Base-by-base conservation (phyloP, 257 asterid species). In the Penstemon newberryi region DNA sequence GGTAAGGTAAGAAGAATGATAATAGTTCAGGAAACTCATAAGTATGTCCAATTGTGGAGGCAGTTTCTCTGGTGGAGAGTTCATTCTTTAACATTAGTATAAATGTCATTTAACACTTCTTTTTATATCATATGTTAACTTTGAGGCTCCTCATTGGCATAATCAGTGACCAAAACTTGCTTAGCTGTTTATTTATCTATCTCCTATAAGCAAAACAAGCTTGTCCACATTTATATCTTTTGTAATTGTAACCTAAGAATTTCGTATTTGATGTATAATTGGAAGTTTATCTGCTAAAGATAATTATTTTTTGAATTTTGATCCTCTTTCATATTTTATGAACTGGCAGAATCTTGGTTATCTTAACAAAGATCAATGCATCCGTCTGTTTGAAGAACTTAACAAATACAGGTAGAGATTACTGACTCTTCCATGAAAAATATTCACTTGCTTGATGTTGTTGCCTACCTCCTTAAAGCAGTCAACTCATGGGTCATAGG, bases 281-380 rank as follows among this genome's bases (percentile, higher is more conserved):
- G 61, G 53, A 67, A 56, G 59, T 53, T 37, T 67, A 45, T 44
- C 46, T 64, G 45, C 6, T 5, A 70, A 25, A 58, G 56, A 44
- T 65, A 58, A 42, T 50, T 63, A 58, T 25, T 52, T 40, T 57
- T 54, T 68, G 8, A 36, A 51, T 57, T 40, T 8, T 63, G 45
- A 13, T 52, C 8, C 65, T 47, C 0, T 62, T 18, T 65, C 51
- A 45, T 63, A 56, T 56, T 46, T 65, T 66, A 78, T 46, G 33
- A 38, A 40, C 72, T 78, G 58, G 70, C 89, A 94, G 99, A 62
- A 84, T 60, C 70, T 47, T 7, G 93, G 95, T 66, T 82, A 65
- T 80, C 95, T 94, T 61, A 54, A 89, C 83, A 91, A 86, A 79
- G 90, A 87, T 42, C 97, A 94, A 75, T 94, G 97, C 77, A 84